Evolutionary conservation across 73 alveolate genomes (phyloP).

Genomic region (Paramecium tetraurelia): DNA sequence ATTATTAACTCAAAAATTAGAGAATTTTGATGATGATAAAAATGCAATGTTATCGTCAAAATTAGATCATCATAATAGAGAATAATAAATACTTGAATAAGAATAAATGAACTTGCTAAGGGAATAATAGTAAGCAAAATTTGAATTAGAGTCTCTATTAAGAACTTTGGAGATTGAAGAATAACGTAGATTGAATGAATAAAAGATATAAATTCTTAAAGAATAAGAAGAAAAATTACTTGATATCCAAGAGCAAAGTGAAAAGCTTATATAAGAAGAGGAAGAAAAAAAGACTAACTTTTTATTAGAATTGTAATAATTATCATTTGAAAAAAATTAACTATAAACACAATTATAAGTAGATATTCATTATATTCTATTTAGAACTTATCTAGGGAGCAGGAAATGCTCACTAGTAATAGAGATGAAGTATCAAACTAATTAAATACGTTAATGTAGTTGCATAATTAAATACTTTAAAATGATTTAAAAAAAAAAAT

Average conservation of each 20-base stretch:
- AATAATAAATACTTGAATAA: neutral
- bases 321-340: neutral
- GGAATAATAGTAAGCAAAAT: neutral
- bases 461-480: slow-evolving; percentile 16
- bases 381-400: neutral
- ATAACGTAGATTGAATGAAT: neutral
- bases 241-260: neutral
- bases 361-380: neutral
- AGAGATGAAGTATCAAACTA: slow-evolving; percentile 11
- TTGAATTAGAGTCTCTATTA: neutral
- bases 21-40: slow-evolving; percentile 8
- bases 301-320: neutral
- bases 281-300: neutral
- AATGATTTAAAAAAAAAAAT: slow-evolving; percentile 27
- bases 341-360: neutral
- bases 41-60: neutral
- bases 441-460: neutral
- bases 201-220: neutral
- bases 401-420: neutral
- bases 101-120: neutral
- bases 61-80: neutral
- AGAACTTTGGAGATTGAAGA: neutral
- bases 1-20: neutral
- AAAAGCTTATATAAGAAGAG: neutral
- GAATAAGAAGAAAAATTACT: slow-evolving; percentile 36